Evolutionary conservation across 208 protist species (phyloP).

Genomic region (Trypanosoma cruzi): DNA sequence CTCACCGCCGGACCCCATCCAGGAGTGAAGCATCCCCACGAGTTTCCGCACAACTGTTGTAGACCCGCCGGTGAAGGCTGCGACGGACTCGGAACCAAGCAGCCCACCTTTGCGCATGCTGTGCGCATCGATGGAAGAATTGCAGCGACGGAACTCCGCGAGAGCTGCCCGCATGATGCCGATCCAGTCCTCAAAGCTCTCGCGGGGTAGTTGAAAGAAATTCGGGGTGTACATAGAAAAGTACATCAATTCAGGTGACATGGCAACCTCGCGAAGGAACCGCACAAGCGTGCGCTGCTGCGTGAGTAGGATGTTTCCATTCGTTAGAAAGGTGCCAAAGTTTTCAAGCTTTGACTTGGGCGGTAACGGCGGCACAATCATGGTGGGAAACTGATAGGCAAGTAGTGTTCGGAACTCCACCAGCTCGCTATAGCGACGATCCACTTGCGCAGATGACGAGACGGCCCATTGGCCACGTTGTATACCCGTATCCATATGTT

Average conservation of each 20-base stretch:
- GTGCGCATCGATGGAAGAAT: conserved; percentile 43
- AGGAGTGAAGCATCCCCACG: conserved; percentile 46
- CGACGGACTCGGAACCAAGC: conserved; percentile 49
- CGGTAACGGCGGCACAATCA: conserved; percentile 82
- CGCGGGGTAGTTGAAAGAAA: conserved; percentile 79
- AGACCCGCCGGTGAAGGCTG: conserved; percentile 53
- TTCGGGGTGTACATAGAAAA: conserved; percentile 68
- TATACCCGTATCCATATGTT: conserved; percentile 43
- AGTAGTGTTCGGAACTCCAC: conserved; percentile 69
- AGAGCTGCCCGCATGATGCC: conserved; percentile 43
- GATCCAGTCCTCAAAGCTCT: conserved; percentile 70
- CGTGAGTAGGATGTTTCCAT: conserved; percentile 44
- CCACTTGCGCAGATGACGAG: conserved; percentile 34
- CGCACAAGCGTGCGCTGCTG: conserved; percentile 65
- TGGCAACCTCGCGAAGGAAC: conserved; percentile 74
- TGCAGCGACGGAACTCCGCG: conserved; percentile 46
- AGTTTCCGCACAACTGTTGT: conserved; percentile 66
- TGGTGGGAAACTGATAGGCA: conserved; percentile 64
- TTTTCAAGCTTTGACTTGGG: conserved; percentile 65
- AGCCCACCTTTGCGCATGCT: conserved; percentile 55
- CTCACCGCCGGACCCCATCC: conserved; percentile 14
- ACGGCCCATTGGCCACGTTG: conserved; percentile 54
- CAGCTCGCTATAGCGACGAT: conserved; percentile 87
- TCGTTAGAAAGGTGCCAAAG: conserved; percentile 72
- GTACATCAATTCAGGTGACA: conserved; percentile 75